phyloP scores from a whole-genome alignment of 2,329 filamentous ascomycete species.

The Pyricularia sp. region DNA sequence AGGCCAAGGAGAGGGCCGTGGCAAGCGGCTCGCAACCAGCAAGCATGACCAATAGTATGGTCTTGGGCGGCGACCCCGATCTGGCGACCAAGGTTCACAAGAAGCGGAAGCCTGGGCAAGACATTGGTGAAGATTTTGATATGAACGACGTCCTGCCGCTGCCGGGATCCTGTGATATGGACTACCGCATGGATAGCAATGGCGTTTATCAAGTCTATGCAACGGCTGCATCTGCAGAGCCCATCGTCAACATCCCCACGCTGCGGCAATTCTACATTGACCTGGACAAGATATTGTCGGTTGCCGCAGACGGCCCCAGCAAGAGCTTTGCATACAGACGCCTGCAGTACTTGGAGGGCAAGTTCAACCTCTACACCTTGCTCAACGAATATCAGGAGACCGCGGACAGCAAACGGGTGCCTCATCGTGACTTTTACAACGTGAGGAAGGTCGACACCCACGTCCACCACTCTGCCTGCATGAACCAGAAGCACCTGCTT shows the following conservation, averaged over 20 bases:
- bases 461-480: conserved; percentile 97
- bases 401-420: conserved; percentile 93
- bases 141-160: conserved; percentile 66
- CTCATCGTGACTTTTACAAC: conserved; percentile 98
- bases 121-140: conserved; percentile 87
- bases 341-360: conserved; percentile 89
- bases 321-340: conserved; percentile 96
- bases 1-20: conserved; percentile 25
- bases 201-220: conserved; percentile 92
- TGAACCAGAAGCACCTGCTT: conserved; percentile 98
- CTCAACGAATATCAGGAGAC: conserved; percentile 97
- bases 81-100: conserved; percentile 25
- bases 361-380: conserved; percentile 87
- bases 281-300: conserved; percentile 68
- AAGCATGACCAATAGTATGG: conserved; percentile 34
- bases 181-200: conserved; percentile 65
- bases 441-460: conserved; percentile 98
- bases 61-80: conserved; percentile 15
- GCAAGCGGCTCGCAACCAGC: neutral
- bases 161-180: conserved; percentile 56
- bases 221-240: conserved; percentile 48
- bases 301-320: conserved; percentile 90
- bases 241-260: conserved; percentile 75
- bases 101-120: conserved; percentile 70
- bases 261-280: conserved; percentile 95